A percentile compares a stretch with the other conserved stretches of the same genome.
phyloP scores from a whole-genome alignment of 2,329 filamentous ascomycete genomes.

The Tolypocladium guangdongense region DNA sequence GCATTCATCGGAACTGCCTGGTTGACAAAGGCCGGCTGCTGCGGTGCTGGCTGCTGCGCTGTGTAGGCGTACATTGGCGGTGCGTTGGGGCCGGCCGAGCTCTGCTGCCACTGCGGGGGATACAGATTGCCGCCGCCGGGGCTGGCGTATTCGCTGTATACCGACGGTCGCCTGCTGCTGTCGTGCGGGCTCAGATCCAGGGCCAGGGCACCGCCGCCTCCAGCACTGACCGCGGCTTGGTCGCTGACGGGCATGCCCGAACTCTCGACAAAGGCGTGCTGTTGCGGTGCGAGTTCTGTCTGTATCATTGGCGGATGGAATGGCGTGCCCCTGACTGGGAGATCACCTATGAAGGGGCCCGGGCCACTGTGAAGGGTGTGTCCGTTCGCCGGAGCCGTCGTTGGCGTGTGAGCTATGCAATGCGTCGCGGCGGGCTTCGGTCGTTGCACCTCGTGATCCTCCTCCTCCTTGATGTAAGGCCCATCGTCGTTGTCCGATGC shows the following conservation, averaged over 20 bases:
- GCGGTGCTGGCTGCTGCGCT: constrained; percentile 22
- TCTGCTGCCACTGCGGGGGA: constrained; percentile 31
- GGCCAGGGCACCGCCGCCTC: constrained; percentile 22
- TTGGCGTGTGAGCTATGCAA: constrained; percentile 22
- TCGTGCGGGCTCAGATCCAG: constrained; percentile 38
- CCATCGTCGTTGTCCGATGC: constrained; percentile 36
- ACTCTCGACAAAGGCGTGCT: constrained; percentile 29
- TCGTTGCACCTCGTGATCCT: constrained; percentile 27
- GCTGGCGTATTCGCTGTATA: constrained; percentile 35
- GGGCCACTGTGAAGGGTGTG: constrained; percentile 19
- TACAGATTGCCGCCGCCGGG: constrained; percentile 29
- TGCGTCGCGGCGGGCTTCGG: constrained; percentile 21
- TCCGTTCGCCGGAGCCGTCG: constrained; percentile 25
- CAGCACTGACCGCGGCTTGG: constrained; percentile 22
- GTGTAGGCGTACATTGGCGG: constrained; percentile 36
- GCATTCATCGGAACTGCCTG: constrained; percentile 20
- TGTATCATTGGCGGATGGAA: constrained; percentile 30
- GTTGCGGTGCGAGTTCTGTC: constrained; percentile 29
- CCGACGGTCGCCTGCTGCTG: constrained; percentile 32
- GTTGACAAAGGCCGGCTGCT: constrained; percentile 19
- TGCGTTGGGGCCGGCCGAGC: constrained; percentile 28
- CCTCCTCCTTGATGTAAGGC: constrained; percentile 31
- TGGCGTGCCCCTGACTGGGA: constrained; percentile 31
- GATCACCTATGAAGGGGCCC: constrained; percentile 28
- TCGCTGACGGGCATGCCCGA: constrained; percentile 22